These are phyloP conservation scores for Emericellopsis cladophorae DNA, from an alignment of 2,329 filamentous ascomycete species.

Conservation along the genomic window DNA sequence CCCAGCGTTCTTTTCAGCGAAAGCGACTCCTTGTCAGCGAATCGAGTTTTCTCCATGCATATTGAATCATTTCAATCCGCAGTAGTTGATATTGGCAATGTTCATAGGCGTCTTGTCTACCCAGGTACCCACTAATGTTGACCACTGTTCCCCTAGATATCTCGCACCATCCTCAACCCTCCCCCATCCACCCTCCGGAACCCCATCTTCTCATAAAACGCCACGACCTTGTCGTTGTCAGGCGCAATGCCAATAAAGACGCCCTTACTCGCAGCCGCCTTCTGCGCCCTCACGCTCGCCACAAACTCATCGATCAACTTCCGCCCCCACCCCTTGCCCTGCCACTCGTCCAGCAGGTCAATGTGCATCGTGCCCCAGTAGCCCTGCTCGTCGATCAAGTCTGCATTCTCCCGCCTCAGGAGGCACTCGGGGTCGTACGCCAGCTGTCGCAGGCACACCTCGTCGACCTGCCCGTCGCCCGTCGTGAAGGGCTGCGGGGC, in stretches of 20 bases:
- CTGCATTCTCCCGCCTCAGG: slow-evolving; percentile 21
- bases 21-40: not conserved
- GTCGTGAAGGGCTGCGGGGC: slow-evolving; percentile 18
- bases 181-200: slow-evolving; percentile 25
- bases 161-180: slow-evolving; percentile 27
- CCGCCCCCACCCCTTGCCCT: slow-evolving; percentile 30
- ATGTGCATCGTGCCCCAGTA: slow-evolving; percentile 36
- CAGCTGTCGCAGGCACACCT: slow-evolving; percentile 22
- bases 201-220: slow-evolving; percentile 33
- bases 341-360: slow-evolving; percentile 27
- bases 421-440: slow-evolving; percentile 27
- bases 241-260: slow-evolving; percentile 29
- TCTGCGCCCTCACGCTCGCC: slow-evolving; percentile 17
- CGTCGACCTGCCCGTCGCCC: slow-evolving; percentile 10
- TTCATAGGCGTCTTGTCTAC: not conserved
- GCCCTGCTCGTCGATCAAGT: slow-evolving; percentile 12
- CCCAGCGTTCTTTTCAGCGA: not conserved
- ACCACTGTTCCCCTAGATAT: slow-evolving; percentile 11
- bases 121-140: too few species aligned
- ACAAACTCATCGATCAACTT: slow-evolving; percentile 26
- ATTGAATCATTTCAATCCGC: not conserved
- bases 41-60: not conserved
- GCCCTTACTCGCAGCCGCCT: slow-evolving; percentile 12
- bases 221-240: slow-evolving; percentile 33
- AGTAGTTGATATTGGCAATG: not conserved